These are phyloP conservation scores for Ascochyta viciae-villosae DNA, from an alignment of 2,329 filamentous ascomycete species.

Conservation along the genomic window DNA sequence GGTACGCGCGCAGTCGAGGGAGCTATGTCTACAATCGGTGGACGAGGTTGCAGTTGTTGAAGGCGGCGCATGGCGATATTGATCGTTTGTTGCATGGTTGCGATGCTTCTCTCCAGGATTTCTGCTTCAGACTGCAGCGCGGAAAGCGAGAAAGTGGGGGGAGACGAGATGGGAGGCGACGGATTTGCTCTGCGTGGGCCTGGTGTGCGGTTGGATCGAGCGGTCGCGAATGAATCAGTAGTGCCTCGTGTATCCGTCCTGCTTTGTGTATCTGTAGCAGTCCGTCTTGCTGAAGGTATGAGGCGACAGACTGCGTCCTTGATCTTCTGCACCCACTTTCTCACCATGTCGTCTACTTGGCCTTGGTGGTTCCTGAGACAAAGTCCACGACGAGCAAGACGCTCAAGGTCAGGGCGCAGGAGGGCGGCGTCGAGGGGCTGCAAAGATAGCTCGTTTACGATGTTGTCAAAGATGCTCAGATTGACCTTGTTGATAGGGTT, in stretches of 20 bases:
- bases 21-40: not conserved
- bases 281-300: too few relatives aligned
- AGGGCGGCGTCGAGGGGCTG: constrained; percentile 14
- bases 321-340: constrained; percentile 8
- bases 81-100: constrained; percentile 12
- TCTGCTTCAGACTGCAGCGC: not conserved
- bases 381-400: constrained; percentile 19
- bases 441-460: constrained; percentile 12
- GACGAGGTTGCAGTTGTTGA: not conserved
- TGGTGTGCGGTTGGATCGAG: not conserved
- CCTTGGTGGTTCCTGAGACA: not conserved
- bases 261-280: too few relatives aligned
- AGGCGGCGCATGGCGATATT: constrained; percentile 2
- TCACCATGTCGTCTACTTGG: constrained; percentile 6
- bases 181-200: not conserved
- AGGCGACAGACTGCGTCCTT: not conserved
- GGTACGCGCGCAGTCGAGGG: constrained; percentile 6
- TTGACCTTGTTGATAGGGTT: constrained; percentile 5
- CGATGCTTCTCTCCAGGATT: constrained; percentile 12
- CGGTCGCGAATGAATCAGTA: not conserved
- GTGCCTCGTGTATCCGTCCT: not conserved
- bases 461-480: not conserved
- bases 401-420: constrained; percentile 12
- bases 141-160: not conserved
- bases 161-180: not conserved